Percentiles rank a stretch among this genome's conserved stretches.
These are phyloP conservation scores for Periconia macrospinosa DNA, from an alignment of 2,329 filamentous ascomycete species.

Conservation along the genomic window DNA sequence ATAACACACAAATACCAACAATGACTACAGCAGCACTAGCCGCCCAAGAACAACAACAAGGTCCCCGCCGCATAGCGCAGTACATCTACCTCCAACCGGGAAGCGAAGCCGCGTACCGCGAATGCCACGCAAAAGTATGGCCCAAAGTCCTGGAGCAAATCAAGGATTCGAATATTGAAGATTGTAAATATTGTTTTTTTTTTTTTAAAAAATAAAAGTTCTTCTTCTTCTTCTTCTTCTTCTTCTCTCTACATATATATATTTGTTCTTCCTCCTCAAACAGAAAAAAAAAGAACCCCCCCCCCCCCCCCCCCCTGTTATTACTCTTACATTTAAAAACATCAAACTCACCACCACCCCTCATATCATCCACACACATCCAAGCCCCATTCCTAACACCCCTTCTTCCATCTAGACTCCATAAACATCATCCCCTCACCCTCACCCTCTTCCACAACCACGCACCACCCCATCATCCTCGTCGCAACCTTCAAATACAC, in stretches of 20 bases:
- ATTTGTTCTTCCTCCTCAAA: not conserved
- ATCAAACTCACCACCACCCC: too few relatives aligned
- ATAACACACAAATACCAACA: not conserved
- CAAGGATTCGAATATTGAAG: constrained; percentile 71
- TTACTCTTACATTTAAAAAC: too few relatives aligned
- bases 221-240: not conserved
- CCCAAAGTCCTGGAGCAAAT: constrained; percentile 77
- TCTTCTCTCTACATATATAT: not conserved
- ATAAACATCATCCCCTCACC: constrained; percentile 64
- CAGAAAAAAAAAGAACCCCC: too few relatives aligned
- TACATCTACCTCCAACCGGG: constrained; percentile 71
- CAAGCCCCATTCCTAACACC: not conserved
- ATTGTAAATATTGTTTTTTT: constrained; percentile 65
- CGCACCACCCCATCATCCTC: constrained; percentile 66
- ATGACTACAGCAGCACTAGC: not conserved
- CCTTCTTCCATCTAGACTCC: constrained; percentile 53
- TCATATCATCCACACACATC: too few relatives aligned
- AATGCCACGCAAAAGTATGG: constrained; percentile 74
- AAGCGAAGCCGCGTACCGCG: constrained; percentile 67
- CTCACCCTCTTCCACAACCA: constrained; percentile 49
- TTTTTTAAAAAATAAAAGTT: too few relatives aligned
- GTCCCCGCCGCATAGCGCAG: constrained; percentile 63
- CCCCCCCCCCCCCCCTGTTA: not conserved
- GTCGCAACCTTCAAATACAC: constrained; percentile 80
- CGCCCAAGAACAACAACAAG: constrained; percentile 19